Percentiles rank a stretch among this genome's conserved stretches.
These are phyloP conservation scores for Colletotrichum melonis DNA, from an alignment of 2,329 filamentous ascomycete species.

Conservation along the genomic window DNA sequence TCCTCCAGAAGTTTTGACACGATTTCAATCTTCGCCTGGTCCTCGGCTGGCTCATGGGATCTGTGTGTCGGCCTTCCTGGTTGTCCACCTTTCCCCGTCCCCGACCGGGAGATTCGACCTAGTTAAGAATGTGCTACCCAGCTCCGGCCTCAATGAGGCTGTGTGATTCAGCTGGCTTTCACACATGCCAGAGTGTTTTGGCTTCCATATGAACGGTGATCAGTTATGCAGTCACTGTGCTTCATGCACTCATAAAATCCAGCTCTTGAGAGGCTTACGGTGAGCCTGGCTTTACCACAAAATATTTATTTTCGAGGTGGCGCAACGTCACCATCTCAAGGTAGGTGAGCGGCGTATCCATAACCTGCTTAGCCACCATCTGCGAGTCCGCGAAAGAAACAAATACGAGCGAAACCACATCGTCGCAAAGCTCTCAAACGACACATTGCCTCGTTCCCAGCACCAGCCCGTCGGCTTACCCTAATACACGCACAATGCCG, in stretches of 20 bases:
- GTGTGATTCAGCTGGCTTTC: neutral
- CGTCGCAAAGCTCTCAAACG: neutral
- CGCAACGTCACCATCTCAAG: neutral
- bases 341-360: too few relatives aligned
- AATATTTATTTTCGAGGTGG: too few relatives aligned
- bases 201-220: neutral
- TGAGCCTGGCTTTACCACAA: neutral
- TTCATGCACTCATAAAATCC: neutral
- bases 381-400: neutral
- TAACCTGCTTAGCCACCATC: neutral
- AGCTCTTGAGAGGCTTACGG: neutral
- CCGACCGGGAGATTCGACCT: constrained; percentile 12
- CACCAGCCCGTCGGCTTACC: neutral
- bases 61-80: neutral
- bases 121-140: neutral
- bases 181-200: neutral
- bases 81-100: neutral
- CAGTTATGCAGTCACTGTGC: neutral
- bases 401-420: neutral
- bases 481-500: neutral
- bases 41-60: neutral
- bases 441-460: neutral
- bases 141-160: neutral
- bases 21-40: neutral
- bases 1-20: neutral